A percentile compares a stretch with the other conserved stretches of the same genome.
These are phyloP conservation scores for Spinacia oleracea DNA, from an alignment of 179 eudicot genomes.

Conservation along the genomic window DNA sequence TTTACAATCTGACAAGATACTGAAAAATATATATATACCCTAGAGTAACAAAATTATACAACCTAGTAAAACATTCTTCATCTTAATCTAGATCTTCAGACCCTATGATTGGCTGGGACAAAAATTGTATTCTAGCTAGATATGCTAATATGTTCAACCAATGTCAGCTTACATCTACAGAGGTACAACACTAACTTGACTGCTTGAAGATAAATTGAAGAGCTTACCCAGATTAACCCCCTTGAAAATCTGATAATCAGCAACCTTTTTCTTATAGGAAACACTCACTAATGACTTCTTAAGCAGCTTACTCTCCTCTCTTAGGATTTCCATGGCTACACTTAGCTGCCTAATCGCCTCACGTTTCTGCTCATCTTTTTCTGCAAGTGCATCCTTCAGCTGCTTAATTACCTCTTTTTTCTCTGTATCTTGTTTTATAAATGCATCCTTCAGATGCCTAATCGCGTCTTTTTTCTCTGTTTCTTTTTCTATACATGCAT, in stretches of 20 bases:
- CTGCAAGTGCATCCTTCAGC: background rate
- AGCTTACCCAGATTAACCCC: constrained; percentile 39
- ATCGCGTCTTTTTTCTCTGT: background rate
- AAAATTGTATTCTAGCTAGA: constrained; percentile 26
- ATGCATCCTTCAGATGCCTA: background rate
- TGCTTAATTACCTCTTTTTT: background rate
- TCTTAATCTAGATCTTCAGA: constrained; percentile 7
- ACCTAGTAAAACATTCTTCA: background rate
- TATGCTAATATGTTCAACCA: constrained; percentile 11
- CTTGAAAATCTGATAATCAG: constrained; percentile 38
- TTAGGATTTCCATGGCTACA: constrained; percentile 59
- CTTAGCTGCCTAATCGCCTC: constrained; percentile 90
- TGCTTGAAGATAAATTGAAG: constrained; percentile 39
- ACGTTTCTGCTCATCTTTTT: constrained; percentile 29
- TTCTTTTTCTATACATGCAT: constrained; percentile 2
- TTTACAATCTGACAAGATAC: background rate
- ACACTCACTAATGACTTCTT: constrained; percentile 39
- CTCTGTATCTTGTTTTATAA: background rate
- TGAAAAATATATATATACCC: background rate
- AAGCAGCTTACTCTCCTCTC: constrained; percentile 64
- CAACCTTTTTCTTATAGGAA: constrained; percentile 42
- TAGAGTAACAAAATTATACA: constrained; percentile 14
- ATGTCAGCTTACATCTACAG: constrained; percentile 29
- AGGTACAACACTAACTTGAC: constrained; percentile 30
- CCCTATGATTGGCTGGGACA: constrained; percentile 8